Evolutionary conservation across 208 protist species (phyloP), one percentile per base, ranked within the genome.

Genomic region (Trypanosoma vivax): DNA sequence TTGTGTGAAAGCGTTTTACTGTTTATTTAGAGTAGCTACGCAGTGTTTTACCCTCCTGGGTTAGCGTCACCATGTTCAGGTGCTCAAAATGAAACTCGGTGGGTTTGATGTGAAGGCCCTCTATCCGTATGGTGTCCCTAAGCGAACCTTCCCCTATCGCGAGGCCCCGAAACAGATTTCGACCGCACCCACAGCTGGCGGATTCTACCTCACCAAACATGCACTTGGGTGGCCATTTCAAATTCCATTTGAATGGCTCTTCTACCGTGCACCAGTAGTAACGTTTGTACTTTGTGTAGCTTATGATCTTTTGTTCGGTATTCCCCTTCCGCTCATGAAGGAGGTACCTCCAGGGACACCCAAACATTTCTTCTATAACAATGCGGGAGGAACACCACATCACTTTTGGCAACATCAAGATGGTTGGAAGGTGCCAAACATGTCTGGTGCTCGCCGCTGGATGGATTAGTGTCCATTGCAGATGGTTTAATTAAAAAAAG

Each of bases 341-440:
- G 83, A 94, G 50, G 56, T 82, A 7, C 74, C 76, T 5, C 80
- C 87, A 7, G 83, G 87, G 24, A 76, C 63, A 21, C 71, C 87
- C 11, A 73, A 79, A 28, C 87, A 94, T 57, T 90, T 88, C 58
- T 94, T 90, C 52, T 94, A 89, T 39, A 80, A 83, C 28, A 94
- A 94, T 46, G 30, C 74, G 0, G 87, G 79, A 25, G 87, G 87
- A 29, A 61, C 70, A 18, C 87, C 87, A 27, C 87, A 94, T 56
- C 80, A 90, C 48, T 67, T 94, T 19, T 94, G 87, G 87, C 73
- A 90, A 46, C 88, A 79, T 60, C 87, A 94, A 59, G 87, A 94
- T 51, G 87, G 87, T 30, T 94, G 87, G 83, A 79, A 55, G n/a
- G 80, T 94, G 47, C 87, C 79, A 16, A 94, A 94, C 68, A 82